Base-by-base conservation (phyloP, 345 rosid genomes). In the Eucalyptus lansdowneana region DNA sequence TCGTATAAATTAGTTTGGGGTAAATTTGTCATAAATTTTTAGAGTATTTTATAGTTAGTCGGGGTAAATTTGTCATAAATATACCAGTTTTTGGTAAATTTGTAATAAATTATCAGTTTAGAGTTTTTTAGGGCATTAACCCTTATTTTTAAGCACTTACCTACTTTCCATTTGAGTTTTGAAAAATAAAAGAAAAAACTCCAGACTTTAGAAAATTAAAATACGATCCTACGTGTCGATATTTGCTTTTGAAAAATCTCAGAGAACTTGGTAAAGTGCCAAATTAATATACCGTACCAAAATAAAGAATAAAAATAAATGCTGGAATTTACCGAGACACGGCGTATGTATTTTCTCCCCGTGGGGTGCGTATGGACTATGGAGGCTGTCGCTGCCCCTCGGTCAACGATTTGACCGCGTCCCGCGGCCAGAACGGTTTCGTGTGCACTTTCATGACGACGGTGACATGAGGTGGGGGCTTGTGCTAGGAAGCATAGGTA, bases 41-140 rank as follows among this genome's bases (percentile, higher is more conserved):
- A 9, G 1, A 9, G 11, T 45, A 1, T 45, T 45, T 45, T 45
- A 10, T 45, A 45, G 12, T 45, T 45, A 10, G 4, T 45, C 12
- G 1, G 4, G 4, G 0, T 47, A 47, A 47, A 47, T 47, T 47
- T 47, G 0, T 47, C 50, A 47, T 4, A 11, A 0, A 47, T 47
- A 0, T 47, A 47, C 2, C 1, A 47, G 1, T 11, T 47, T 47
- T 11, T 47, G 49, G 4, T 47, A 47, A 47, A 47, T 47, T 47
- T 47, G 2, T 47, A 0, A 47, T 0, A 11, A 47, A 11, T 47
- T 47, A 47, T 1, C 2, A 47, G 5, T 11, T 47, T 47, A 0
- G 13, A 47, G 49, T 47, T 47, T 47, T 47, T 47, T 4, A 47
- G 0, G 14, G 1, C 11, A 47, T 47, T 47, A 47, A 47, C 14